Percentiles rank a stretch among this genome's conserved stretches.
phyloP scores from a whole-genome alignment of 2,329 filamentous ascomycete species.

The Dactylellina drechsleri region DNA sequence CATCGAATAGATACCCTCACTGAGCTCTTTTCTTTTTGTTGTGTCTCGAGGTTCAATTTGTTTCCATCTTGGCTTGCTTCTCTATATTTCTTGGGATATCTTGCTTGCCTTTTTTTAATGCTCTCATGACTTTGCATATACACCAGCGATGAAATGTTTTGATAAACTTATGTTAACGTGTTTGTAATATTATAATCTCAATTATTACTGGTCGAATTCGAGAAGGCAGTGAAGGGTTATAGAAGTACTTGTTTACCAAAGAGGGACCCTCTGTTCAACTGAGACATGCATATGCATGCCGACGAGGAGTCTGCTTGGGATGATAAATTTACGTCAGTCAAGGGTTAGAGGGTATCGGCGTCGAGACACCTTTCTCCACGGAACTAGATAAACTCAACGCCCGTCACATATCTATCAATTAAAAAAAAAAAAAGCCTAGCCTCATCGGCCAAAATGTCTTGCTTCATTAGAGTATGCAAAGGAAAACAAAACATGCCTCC shows the following conservation, averaged over 20 bases:
- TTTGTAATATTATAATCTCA: slow-evolving; percentile 48
- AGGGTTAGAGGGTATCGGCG: background rate
- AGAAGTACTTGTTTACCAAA: background rate
- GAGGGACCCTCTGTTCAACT: background rate
- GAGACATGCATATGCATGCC: slow-evolving; percentile 38
- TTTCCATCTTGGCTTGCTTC: background rate
- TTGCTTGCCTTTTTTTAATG: slow-evolving; percentile 22
- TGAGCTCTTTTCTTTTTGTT: slow-evolving; percentile 28
- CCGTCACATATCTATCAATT: background rate
- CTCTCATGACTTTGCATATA: slow-evolving; percentile 28
- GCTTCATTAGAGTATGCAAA: slow-evolving; percentile 10
- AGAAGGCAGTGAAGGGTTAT: slow-evolving; percentile 1
- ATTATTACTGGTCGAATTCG: slow-evolving; percentile 37
- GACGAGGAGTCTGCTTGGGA: background rate
- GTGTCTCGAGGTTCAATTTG: background rate
- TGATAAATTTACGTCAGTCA: background rate
- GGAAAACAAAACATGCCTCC: slow-evolving; percentile 1
- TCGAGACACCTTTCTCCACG: background rate
- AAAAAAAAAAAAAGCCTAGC: background rate
- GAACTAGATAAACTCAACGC: background rate
- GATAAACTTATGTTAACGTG: background rate
- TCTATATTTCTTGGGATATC: slow-evolving; percentile 8
- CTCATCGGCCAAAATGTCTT: background rate
- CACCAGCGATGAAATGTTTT: slow-evolving; percentile 33
- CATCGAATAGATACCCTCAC: slow-evolving; percentile 46